Evolutionary conservation across 495 filamentous ascomycete species (phyloP), one percentile per base, ranked within the genome.

Genomic region (Talaromyces adpressus): DNA sequence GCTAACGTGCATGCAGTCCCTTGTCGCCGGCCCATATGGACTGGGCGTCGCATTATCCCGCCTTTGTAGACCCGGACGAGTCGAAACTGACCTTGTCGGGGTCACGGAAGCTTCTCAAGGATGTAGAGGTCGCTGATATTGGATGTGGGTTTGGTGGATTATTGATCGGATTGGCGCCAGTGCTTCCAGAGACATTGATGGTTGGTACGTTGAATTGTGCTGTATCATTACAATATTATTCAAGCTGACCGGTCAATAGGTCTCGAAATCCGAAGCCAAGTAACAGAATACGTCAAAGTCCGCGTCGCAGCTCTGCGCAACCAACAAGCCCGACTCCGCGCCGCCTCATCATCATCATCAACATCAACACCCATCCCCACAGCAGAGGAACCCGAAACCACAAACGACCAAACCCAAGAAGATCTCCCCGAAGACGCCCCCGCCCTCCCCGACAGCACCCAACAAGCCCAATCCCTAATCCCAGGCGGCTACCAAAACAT

Each of bases 141-240:
- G 94, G 94, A 14, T 98, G 94, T 71, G 94, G 94, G 20, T 98
- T 93, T 72, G 94, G 94, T 29, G 94, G 94, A 9, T 77, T 98
- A 62, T 82, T 97, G 12, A 87, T 98, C 62, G 93, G 91, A 6
- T 82, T 98, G 22, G 88, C 90, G 12, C 91, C 91, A 6, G 76
- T 85, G 16, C 75, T 98, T 62, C 94, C 94, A 30, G 81, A 93
- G 52, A 91, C 88, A 14, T 77, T 97, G 66, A 84, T 97, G 66
- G 73, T 98, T 56, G 92, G 91, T 87, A 71, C 18, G 56, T 36
- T 12, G 4, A 9, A 52, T 3, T 45, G 29, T 20, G 45, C 8
- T 5, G 45, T 12, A 4, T 20, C 45, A 4, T n/a, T 45, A n/a
- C 39, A 45, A 49, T 20, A 7, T 6, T 14, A 4, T 30, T 34